Percentiles rank a stretch among this genome's conserved stretches.
These are phyloP conservation scores for Metschnikowia gelsemii DNA, from an alignment of 805 yeast genomes.

Conservation along the genomic window DNA sequence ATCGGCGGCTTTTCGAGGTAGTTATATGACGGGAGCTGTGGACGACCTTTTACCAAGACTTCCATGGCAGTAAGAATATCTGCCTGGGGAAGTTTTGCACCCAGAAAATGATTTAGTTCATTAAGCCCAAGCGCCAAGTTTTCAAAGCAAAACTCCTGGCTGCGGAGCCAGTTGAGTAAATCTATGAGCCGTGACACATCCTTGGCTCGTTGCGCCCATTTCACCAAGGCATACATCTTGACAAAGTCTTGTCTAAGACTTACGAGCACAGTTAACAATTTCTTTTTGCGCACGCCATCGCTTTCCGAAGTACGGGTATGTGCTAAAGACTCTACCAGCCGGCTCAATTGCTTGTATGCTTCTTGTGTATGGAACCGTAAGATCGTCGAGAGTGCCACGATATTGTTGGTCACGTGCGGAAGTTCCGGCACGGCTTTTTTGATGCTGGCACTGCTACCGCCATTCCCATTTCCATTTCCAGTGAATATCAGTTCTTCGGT, in stretches of 20 bases:
- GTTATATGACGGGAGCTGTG: constrained; percentile 66
- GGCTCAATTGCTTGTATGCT: constrained; percentile 61
- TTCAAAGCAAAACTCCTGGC: constrained; percentile 68
- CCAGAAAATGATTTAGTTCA: constrained; percentile 67
- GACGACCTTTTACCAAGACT: constrained; percentile 75
- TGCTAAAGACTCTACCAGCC: constrained; percentile 59
- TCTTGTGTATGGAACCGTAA: constrained; percentile 59
- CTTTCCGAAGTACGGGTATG: constrained; percentile 43
- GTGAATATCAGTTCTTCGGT: no score
- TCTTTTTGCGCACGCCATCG: constrained; percentile 64
- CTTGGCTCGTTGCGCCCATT: constrained; percentile 79
- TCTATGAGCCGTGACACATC: constrained; percentile 79
- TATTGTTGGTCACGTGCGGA: constrained; percentile 73
- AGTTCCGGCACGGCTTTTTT: constrained; percentile 38
- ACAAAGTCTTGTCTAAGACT: constrained; percentile 78
- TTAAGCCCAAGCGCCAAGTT: constrained; percentile 63
- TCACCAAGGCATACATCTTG: constrained; percentile 77
- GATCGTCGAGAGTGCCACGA: constrained; percentile 61
- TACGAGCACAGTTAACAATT: constrained; percentile 67
- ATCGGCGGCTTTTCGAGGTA: constrained; percentile 51
- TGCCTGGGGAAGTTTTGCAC: constrained; percentile 90
- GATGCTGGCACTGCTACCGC: no score
- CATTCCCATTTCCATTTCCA: no score
- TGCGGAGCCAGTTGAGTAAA: constrained; percentile 81
- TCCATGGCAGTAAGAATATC: constrained; percentile 86